Evolutionary conservation across 169 alveolate genomes (phyloP), one percentile per base, ranked within the genome.

Genomic region (Eimeria mitis): DNA sequence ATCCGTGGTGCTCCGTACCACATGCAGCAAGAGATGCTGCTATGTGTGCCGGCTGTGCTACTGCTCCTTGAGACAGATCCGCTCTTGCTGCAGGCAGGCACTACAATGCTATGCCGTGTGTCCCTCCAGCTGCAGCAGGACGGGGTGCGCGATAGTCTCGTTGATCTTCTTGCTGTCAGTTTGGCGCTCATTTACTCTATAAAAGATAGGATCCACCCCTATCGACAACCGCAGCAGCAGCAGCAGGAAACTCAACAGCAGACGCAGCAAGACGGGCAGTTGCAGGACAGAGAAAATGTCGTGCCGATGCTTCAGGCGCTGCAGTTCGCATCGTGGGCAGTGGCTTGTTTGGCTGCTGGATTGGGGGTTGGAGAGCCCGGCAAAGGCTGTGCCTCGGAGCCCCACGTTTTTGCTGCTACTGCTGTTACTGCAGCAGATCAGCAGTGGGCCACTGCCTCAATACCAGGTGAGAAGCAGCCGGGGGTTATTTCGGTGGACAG

Each of bases 241-340:
- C 40, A 78, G 42, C 88, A 52, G 21, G 68, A 3, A 47, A 0
- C 59, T 9, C 68, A 21, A 23, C 76, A n/a, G 61, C 91, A 31
- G 40, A 61, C 37, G 37, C 40, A 37, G 54, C 52, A 87, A 44
- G 75, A 61, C 61, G 65, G 42, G 81, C 79, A 87, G 83, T 59
- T 52, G 42, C 63, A 49, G 11, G 83, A 61, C 28, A 25, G 61
- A 40, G 65, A 34, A 28, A 14, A 37, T 83, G 68, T 87, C 81
- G 81, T 87, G 47, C 81, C 92, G 79, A 87, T 87, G 92, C 92
- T 87, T 40, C 92, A 87, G 44, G 92, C 92, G 47, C 92, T 87
- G 61, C 92, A 87, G 63, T 87, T 87, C 81, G 78, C 92, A 13
- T 87, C 92, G 2, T 87, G 92, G 92, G 92, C 92, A 40, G 92